These are phyloP conservation scores for Jaltomata sinuosa DNA, from an alignment of 257 asterid species.

Conservation along the genomic window DNA sequence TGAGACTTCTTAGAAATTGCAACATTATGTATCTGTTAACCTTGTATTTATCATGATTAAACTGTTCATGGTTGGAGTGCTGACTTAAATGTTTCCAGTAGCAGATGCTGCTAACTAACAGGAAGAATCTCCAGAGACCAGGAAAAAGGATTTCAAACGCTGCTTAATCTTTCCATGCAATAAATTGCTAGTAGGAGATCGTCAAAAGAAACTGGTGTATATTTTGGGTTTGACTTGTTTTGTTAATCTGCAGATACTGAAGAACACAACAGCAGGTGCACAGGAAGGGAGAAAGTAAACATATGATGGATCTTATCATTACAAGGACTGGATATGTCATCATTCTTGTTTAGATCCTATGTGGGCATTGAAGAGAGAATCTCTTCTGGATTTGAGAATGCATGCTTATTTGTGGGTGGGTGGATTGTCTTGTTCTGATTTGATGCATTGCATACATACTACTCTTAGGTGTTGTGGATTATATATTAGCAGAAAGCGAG, in stretches of 20 bases:
- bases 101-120: neutral
- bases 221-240: neutral
- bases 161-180: neutral
- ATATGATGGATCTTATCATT: neutral
- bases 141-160: neutral
- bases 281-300: constrained; percentile 37
- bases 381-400: neutral
- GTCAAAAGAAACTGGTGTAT: neutral
- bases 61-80: neutral
- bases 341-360: neutral
- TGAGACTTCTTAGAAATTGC: neutral
- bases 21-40: neutral
- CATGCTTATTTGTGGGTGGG: neutral
- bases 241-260: constrained; percentile 31
- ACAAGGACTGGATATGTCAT: neutral
- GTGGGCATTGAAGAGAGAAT: neutral
- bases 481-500: neutral
- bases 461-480: neutral
- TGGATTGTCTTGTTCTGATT: neutral
- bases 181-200: neutral
- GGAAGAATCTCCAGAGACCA: neutral
- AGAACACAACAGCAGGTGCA: constrained; percentile 46
- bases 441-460: neutral
- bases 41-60: neutral
- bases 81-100: neutral